These are phyloP conservation scores for Fabrea salina DNA, from an alignment of 169 alveolate species.

Conservation along the genomic window DNA sequence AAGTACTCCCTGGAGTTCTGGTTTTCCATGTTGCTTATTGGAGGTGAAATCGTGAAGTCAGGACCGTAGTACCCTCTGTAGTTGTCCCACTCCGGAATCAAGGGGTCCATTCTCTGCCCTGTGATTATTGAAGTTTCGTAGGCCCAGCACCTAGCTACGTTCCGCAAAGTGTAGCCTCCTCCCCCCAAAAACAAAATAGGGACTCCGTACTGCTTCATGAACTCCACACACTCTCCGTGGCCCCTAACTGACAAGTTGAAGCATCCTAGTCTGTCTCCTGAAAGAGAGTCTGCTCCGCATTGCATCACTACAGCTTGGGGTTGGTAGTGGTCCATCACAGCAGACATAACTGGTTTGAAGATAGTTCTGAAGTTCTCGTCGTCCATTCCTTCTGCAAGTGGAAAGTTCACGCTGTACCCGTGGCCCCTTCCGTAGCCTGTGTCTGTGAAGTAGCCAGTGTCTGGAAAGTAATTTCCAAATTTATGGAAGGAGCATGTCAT, in stretches of 20 bases:
- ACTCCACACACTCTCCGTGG: conserved; percentile 76
- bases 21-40: conserved; percentile 29
- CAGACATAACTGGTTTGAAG: conserved; percentile 81
- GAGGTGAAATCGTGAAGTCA: conserved; percentile 60
- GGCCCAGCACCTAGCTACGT: conserved; percentile 89
- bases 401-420: conserved; percentile 87
- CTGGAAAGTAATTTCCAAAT: conserved; percentile 90
- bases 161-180: conserved; percentile 90
- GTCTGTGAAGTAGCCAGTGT: conserved; percentile 89
- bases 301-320: conserved; percentile 88
- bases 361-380: conserved; percentile 75
- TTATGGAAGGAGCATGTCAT: conserved; percentile 88
- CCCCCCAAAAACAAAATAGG: conserved; percentile 88
- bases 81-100: conserved; percentile 82
- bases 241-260: conserved; percentile 85
- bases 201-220: conserved; percentile 70
- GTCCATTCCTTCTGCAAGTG: conserved; percentile 86
- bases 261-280: conserved; percentile 91
- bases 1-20: conserved; percentile 15
- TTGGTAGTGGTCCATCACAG: conserved; percentile 76
- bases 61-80: conserved; percentile 85
- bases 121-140: conserved; percentile 81
- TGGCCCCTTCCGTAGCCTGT: conserved; percentile 85
- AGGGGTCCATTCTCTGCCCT: conserved; percentile 70
- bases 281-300: conserved; percentile 89